Evolutionary conservation across 768 basidiomycete genomes (phyloP).

Genomic region (Albatrellus ellisii): DNA sequence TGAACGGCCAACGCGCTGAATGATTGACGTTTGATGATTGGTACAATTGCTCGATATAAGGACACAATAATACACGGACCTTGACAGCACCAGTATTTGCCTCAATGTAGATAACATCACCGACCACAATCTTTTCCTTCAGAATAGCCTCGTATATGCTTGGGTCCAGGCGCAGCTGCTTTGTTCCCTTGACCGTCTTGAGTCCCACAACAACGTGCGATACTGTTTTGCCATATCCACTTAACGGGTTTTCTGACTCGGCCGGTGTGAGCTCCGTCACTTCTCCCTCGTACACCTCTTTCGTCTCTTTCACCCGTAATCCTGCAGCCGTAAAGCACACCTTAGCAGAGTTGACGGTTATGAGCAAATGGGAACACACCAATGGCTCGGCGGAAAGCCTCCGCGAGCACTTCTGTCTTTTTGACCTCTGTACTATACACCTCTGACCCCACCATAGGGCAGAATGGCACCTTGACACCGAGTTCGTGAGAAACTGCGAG

Average conservation of each 20-base stretch:
- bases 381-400: constrained; percentile 89
- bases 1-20: constrained; percentile 85
- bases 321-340: constrained; percentile 31
- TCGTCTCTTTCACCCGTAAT: constrained; percentile 96
- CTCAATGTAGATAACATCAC: constrained; percentile 96
- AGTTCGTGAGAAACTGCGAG: constrained; percentile 93
- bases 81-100: constrained; percentile 91
- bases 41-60: background rate
- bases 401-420: constrained; percentile 96
- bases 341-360: background rate
- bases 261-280: constrained; percentile 94
- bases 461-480: constrained; percentile 91
- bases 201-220: constrained; percentile 96
- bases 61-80: constrained; percentile 28
- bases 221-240: constrained; percentile 96
- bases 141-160: constrained; percentile 94
- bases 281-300: constrained; percentile 98
- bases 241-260: constrained; percentile 94
- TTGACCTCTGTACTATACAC: constrained; percentile 97
- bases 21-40: background rate
- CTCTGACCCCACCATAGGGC: constrained; percentile 97
- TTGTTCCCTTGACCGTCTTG: constrained; percentile 79
- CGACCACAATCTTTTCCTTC: constrained; percentile 93
- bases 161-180: constrained; percentile 88
- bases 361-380: constrained; percentile 38